phyloP scores from a whole-genome alignment of 2,329 filamentous ascomycete species.

The Atkinsonella texensis region DNA sequence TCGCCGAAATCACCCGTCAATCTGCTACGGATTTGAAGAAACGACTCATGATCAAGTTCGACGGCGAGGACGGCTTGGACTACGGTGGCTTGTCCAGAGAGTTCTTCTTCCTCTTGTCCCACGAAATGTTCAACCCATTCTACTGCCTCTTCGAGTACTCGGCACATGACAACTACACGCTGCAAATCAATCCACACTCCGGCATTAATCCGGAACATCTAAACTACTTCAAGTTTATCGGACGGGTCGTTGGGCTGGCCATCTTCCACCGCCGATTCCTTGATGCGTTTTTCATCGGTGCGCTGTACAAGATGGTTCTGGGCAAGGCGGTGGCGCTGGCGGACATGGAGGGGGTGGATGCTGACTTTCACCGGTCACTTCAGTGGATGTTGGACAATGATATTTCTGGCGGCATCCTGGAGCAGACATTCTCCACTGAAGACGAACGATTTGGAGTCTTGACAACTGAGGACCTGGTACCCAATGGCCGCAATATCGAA shows the following conservation, averaged over 20 bases:
- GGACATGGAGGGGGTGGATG: constrained; percentile 98
- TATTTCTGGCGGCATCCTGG: constrained; percentile 80
- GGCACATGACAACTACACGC: constrained; percentile 98
- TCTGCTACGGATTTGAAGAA: constrained; percentile 96
- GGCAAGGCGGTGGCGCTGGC: constrained; percentile 82
- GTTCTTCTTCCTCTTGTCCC: constrained; percentile 97
- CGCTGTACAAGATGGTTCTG: constrained; percentile 98
- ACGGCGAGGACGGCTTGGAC: constrained; percentile 94
- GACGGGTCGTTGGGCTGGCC: constrained; percentile 86
- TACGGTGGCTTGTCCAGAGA: constrained; percentile 96
- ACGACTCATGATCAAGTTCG: constrained; percentile 98
- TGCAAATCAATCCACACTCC: constrained; percentile 98
- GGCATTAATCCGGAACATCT: constrained; percentile 98
- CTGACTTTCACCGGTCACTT: constrained; percentile 91
- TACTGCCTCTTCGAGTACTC: constrained; percentile 99
- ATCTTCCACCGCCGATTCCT: constrained; percentile 98
- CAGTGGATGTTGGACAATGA: constrained; percentile 98
- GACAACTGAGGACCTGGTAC: constrained; percentile 87
- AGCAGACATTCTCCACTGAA: constrained; percentile 93
- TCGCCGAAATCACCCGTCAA: constrained; percentile 95
- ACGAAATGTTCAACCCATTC: constrained; percentile 99
- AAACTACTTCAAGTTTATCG: constrained; percentile 99
- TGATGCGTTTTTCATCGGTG: constrained; percentile 97
- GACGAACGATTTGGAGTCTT: constrained; percentile 95
- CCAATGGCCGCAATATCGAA: constrained; percentile 78